A percentile compares a stretch with the other conserved stretches of the same genome.
phyloP scores from a whole-genome alignment of 345 rosid genomes.

The Pistacia integerrima region DNA sequence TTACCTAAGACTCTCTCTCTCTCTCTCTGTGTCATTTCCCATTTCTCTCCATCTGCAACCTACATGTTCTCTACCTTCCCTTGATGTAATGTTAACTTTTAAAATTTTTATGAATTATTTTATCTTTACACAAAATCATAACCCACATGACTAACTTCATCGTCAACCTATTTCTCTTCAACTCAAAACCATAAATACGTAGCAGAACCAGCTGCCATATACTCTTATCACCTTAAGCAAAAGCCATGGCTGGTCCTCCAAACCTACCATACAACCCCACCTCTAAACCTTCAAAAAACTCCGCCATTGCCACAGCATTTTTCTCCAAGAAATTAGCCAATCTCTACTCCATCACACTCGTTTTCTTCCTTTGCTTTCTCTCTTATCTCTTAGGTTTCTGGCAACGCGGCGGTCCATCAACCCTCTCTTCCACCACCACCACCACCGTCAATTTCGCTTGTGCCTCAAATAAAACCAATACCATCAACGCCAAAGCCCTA shows the following conservation, averaged over 20 bases:
- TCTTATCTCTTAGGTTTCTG: conserved; percentile 48
- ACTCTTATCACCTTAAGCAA: neutral
- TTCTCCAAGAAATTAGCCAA: conserved; percentile 19
- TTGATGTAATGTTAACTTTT: too few relatives aligned
- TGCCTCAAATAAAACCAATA: neutral
- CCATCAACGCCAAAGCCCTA: neutral
- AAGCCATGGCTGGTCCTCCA: conserved; percentile 28
- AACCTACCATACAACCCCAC: neutral
- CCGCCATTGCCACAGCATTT: neutral
- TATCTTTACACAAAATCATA: neutral
- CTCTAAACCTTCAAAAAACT: conserved; percentile 28
- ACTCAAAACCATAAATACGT: conserved; percentile 7
- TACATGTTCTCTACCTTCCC: neutral
- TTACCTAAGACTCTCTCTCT: neutral
- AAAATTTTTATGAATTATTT: neutral
- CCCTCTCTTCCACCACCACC: neutral
- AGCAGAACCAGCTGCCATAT: neutral
- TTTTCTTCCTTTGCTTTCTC: conserved; percentile 41
- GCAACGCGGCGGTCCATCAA: conserved; percentile 16
- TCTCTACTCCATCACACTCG: conserved; percentile 19
- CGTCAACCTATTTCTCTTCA: conserved; percentile 6
- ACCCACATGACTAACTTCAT: conserved; percentile 19
- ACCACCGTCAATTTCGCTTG: neutral
- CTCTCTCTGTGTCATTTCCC: neutral
- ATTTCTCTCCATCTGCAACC: conserved; percentile 4